phyloP scores from a whole-genome alignment of 1,139 yeast genomes.

The Kazachstania sp. region DNA sequence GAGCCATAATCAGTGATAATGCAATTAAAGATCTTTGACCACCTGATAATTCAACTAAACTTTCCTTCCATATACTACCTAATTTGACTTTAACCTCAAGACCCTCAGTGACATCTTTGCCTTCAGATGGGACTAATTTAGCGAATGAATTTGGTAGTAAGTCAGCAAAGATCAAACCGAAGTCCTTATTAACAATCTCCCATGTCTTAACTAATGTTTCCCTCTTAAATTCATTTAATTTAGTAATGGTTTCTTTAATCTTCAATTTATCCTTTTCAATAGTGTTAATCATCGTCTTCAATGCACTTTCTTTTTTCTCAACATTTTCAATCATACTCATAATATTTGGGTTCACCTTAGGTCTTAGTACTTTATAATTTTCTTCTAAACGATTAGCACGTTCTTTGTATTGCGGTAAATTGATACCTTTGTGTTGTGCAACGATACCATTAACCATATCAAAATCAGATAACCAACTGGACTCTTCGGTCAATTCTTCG shows the following conservation, averaged over 20 bases:
- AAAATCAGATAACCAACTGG: slow-evolving; percentile 68
- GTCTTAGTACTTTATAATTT: slow-evolving; percentile 63
- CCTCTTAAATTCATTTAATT: slow-evolving; percentile 77
- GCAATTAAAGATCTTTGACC: slow-evolving; percentile 96
- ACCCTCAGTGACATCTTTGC: slow-evolving; percentile 80
- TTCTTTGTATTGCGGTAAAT: slow-evolving; percentile 53
- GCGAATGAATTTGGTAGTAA: slow-evolving; percentile 86
- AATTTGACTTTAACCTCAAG: slow-evolving; percentile 83
- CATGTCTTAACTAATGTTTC: slow-evolving; percentile 79
- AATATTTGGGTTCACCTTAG: slow-evolving; percentile 79
- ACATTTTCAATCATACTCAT: slow-evolving; percentile 93
- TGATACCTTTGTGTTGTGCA: slow-evolving; percentile 52
- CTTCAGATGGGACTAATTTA: slow-evolving; percentile 74
- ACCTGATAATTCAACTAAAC: slow-evolving; percentile 90
- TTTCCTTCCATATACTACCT: slow-evolving; percentile 93
- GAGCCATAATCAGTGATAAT: slow-evolving; percentile 77
- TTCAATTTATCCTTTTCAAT: slow-evolving; percentile 86
- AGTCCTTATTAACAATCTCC: slow-evolving; percentile 76
- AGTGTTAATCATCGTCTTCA: slow-evolving; percentile 74
- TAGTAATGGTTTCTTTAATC: slow-evolving; percentile 81
- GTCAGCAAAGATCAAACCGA: slow-evolving; percentile 88
- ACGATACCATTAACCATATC: slow-evolving; percentile 46
- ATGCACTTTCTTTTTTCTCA: slow-evolving; percentile 74
- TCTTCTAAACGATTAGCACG: slow-evolving; percentile 52
- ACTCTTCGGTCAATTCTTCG: slow-evolving; percentile 43